Conservation (phyloP, 1,284 basidiomycete genomes). For the Puccinia brachypodii region DNA sequence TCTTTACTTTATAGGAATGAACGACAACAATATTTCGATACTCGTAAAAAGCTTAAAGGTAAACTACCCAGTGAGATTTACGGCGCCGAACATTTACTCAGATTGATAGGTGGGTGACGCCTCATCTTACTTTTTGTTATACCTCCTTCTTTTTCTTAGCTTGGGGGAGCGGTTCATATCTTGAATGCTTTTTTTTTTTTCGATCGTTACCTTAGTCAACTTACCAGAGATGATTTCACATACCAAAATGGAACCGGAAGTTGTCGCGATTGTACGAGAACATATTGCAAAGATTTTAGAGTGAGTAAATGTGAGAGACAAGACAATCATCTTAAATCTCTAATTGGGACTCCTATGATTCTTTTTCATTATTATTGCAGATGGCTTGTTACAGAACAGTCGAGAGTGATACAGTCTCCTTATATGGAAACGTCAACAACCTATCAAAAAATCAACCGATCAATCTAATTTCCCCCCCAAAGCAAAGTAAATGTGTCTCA, state of each 20-base stretch:
- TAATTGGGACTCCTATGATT: neutral
- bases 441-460: conserved; percentile 67
- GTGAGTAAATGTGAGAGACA: conserved; percentile 61
- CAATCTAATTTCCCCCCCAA: conserved; percentile 3
- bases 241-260: conserved; percentile 87
- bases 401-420: conserved; percentile 68
- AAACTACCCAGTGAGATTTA: conserved; percentile 77
- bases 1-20: conserved; percentile 94
- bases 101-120: conserved; percentile 76
- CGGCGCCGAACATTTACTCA: conserved; percentile 87
- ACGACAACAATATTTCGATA: conserved; percentile 82
- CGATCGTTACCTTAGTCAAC: conserved; percentile 59
- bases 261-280: conserved; percentile 76
- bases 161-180: no score
- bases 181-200: neutral
- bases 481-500: neutral
- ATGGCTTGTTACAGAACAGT: conserved; percentile 71
- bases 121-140: neutral
- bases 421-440: conserved; percentile 71
- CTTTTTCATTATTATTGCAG: conserved; percentile 28
- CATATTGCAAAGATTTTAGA: conserved; percentile 84
- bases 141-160: no score
- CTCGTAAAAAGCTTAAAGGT: conserved; percentile 69
- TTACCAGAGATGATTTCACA: conserved; percentile 74
- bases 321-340: neutral